These are phyloP conservation scores for Beauveria pseudobassiana DNA, from an alignment of 2,329 filamentous ascomycete species.

Conservation along the genomic window DNA sequence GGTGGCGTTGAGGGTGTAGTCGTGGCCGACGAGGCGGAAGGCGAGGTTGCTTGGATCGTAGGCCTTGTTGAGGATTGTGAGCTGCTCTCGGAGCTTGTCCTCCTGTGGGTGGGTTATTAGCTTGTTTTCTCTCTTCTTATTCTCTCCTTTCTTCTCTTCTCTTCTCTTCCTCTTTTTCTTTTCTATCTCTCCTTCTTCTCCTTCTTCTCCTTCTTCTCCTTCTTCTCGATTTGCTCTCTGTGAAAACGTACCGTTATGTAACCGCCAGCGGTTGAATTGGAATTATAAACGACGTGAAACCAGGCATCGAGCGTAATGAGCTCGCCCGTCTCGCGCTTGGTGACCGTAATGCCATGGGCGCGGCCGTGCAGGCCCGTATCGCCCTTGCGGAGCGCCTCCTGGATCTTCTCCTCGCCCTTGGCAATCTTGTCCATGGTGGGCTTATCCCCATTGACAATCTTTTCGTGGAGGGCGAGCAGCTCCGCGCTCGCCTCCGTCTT, in stretches of 20 bases:
- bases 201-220: too few species aligned
- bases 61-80: conserved; percentile 19
- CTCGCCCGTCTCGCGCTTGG: neutral
- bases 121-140: too few species aligned
- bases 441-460: neutral
- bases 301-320: conserved; percentile 26
- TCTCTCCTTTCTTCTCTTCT: too few species aligned
- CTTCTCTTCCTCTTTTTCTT: too few species aligned
- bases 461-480: neutral
- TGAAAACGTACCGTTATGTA: conserved; percentile 25
- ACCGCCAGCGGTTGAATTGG: conserved; percentile 30
- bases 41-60: conserved; percentile 21
- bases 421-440: conserved; percentile 4
- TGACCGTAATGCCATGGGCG: neutral
- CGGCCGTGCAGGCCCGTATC: neutral
- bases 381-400: neutral
- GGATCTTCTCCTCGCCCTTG: neutral
- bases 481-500: neutral
- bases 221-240: neutral
- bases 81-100: conserved; percentile 16
- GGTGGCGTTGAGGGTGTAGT: conserved; percentile 23
- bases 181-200: too few species aligned
- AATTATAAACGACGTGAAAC: conserved; percentile 32
- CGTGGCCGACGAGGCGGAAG: conserved; percentile 21
- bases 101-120: conserved; percentile 2